Percentiles rank a stretch among this genome's conserved stretches.
phyloP scores from a whole-genome alignment of 2,329 filamentous ascomycete genomes.

The Claviceps fusiformis region DNA sequence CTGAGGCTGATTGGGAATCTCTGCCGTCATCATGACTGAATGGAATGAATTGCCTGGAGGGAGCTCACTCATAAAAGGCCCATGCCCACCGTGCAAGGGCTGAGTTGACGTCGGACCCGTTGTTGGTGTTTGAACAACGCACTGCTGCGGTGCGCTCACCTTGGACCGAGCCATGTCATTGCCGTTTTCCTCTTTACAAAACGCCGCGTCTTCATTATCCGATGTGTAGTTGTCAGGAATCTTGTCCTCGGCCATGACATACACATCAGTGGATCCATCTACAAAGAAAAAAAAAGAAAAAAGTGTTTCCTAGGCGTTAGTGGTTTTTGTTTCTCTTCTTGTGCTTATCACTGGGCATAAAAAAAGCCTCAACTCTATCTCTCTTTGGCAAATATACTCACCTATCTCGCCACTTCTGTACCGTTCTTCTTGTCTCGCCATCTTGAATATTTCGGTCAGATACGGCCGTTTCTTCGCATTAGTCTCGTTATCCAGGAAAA shows the following conservation, averaged over 20 bases:
- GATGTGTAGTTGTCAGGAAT: constrained; percentile 32
- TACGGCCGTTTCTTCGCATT: constrained; percentile 42
- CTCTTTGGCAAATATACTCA: constrained; percentile 17
- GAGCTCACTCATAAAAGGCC: constrained; percentile 28
- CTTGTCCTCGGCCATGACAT: constrained; percentile 40
- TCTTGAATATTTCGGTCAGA: constrained; percentile 47
- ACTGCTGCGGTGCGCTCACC: constrained; percentile 14
- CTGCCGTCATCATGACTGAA: constrained; percentile 26
- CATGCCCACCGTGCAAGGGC: constrained; percentile 17
- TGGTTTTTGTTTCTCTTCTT: neutral
- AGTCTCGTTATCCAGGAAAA: constrained; percentile 43
- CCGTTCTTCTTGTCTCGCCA: constrained; percentile 43
- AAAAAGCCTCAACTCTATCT: neutral
- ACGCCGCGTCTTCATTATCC: constrained; percentile 30
- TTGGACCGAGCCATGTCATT: constrained; percentile 24
- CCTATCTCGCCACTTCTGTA: constrained; percentile 44
- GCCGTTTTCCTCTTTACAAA: constrained; percentile 30
- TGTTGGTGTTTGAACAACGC: constrained; percentile 21
- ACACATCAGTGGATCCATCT: constrained; percentile 35
- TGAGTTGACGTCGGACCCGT: constrained; percentile 23
- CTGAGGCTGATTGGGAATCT: constrained; percentile 27
- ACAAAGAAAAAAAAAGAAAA: neutral
- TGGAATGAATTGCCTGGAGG: constrained; percentile 28
- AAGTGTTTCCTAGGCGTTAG: constrained; percentile 3
- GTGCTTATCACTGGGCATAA: neutral